Evolutionary conservation across 2,329 filamentous ascomycete species (phyloP).

Genomic region (Alternaria gaisen): DNA sequence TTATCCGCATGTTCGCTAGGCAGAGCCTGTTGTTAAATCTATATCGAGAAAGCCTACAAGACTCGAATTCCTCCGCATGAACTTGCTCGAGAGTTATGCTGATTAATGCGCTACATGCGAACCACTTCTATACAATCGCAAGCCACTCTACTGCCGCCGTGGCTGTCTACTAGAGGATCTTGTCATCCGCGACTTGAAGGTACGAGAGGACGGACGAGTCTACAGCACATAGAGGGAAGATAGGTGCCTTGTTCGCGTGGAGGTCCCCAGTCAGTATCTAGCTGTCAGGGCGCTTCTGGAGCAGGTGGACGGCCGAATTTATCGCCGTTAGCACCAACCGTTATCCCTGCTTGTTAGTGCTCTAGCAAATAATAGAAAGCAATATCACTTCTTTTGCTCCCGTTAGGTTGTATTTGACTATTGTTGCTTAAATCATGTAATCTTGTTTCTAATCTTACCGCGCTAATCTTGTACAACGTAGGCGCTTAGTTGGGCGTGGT

Average conservation of each 20-base stretch:
- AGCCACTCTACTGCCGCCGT: background rate
- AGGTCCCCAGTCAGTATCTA: background rate
- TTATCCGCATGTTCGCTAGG: background rate
- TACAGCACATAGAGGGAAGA: background rate
- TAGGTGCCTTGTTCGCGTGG: background rate
- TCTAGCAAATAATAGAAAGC: too few relatives aligned
- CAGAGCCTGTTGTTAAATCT: background rate
- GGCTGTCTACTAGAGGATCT: background rate
- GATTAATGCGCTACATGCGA: background rate
- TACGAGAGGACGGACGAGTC: background rate
- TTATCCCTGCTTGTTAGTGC: background rate
- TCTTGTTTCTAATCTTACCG: background rate
- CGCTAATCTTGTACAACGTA: background rate
- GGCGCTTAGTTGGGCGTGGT: background rate
- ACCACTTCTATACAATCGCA: background rate
- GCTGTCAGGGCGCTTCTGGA: background rate
- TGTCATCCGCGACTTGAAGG: background rate
- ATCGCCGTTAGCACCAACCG: background rate
- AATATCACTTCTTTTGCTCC: background rate
- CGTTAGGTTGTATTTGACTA: background rate
- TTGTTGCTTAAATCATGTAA: background rate
- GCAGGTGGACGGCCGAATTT: background rate
- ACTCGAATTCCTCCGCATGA: conserved; percentile 1
- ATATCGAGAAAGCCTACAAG: conserved; percentile 5
- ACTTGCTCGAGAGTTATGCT: background rate